phyloP scores from a whole-genome alignment of 192 early-diverging fungal species.

The Chytriomyces confervae region DNA sequence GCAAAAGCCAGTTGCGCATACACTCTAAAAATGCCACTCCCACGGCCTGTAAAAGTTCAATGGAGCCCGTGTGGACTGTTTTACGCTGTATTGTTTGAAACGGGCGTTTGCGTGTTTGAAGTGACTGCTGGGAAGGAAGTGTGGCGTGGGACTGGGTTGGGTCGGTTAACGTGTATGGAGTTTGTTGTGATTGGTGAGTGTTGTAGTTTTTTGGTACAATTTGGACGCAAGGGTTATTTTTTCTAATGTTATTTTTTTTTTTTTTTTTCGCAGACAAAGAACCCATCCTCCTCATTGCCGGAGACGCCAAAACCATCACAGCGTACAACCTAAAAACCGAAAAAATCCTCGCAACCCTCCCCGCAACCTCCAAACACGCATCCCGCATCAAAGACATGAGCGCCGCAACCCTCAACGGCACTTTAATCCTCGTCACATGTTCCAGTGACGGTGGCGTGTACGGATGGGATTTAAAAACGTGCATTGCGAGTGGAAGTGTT shows the following conservation, averaged over 20 bases:
- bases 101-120: conserved; percentile 37
- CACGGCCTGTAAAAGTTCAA: conserved; percentile 41
- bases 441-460: conserved; percentile 53
- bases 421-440: conserved; percentile 48
- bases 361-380: conserved; percentile 37
- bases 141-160: conserved; percentile 26
- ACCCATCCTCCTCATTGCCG: conserved; percentile 20
- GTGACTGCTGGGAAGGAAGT: conserved; percentile 35
- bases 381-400: conserved; percentile 56
- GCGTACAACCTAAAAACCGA: not conserved
- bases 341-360: conserved; percentile 22
- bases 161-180: conserved; percentile 39
- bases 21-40: conserved; percentile 41
- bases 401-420: not conserved
- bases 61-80: conserved; percentile 45
- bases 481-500: not conserved
- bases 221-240: too few species aligned
- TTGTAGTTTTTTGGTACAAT: not conserved
- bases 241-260: not conserved
- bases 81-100: conserved; percentile 49
- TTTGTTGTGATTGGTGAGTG: conserved; percentile 29
- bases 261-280: conserved; percentile 7
- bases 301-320: conserved; percentile 13
- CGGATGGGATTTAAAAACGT: conserved; percentile 53
- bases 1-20: conserved; percentile 49